Evolutionary conservation across 139 green algal genomes (phyloP), one percentile per base, ranked within the genome.

Genomic region (Micractinium sp.): DNA sequence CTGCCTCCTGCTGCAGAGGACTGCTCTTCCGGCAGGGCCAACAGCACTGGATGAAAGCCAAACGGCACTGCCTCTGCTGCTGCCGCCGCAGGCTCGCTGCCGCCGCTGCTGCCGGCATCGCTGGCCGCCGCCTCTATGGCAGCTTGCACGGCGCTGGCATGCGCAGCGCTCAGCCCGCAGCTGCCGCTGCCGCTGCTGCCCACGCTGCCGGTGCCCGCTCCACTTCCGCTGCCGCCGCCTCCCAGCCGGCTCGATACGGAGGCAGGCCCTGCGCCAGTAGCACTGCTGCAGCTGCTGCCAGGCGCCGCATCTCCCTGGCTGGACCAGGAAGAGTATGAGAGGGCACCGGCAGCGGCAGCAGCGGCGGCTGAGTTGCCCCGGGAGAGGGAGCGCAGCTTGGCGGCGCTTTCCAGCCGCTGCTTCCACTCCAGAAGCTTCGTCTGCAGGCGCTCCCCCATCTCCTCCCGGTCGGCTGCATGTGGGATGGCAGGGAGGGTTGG

Each of bases 61-160:
- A 56, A 56, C 47, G 5, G 76, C 38, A 0, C 31, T n/a, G 76
- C 47, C 15, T 29, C 79, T 69, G 79, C 79, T 85, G 79, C 41
- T 47, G 47, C 35, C 29, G 29, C 79, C 14, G 63, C 63, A 31
- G 63, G 63, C 20, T 79, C 73, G 9, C 73, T 39, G 39, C 77
- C 15, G 39, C 77, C 31, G 38, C 35, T 66, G 76, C 76, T 63
- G 36, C 23, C 25, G 5, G 3, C 71, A 18, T 38, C 31, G 31
- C 35, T n/a, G 4, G 79, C 79, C 23, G 79, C 79, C 31, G 79
- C 79, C 79, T 85, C 47, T 13, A 85, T 85, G 79, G 79, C 79
- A 19, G 79, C 79, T 25, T 71, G 79, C 29, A 85, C 79, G 3
- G 27, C 36, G 79, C 79, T 85, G 47, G 79, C 79, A 19, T 85